Percentiles rank a stretch among this genome's conserved stretches.
Evolutionary conservation across 1,139 yeast genomes (phyloP).

Genomic region (Tardiomyces blankii): DNA sequence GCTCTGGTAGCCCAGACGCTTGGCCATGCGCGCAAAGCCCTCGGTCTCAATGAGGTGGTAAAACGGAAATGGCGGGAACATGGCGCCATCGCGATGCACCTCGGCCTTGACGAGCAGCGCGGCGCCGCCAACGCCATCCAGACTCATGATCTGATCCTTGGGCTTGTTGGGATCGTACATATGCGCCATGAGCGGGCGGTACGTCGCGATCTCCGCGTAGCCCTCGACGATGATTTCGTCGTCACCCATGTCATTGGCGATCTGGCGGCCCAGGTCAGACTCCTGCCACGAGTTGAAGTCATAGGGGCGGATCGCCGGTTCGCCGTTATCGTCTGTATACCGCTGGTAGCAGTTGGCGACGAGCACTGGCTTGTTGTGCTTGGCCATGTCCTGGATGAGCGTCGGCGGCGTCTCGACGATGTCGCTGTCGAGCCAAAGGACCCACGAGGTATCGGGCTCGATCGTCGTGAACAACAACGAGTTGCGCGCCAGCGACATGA

Average conservation of each 20-base stretch:
- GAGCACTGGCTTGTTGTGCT: conserved; percentile 74
- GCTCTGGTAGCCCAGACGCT: conserved; percentile 81
- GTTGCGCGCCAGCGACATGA: conserved; percentile 92
- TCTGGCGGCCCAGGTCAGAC: conserved; percentile 67
- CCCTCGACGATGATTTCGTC: conserved; percentile 92
- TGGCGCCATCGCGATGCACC: conserved; percentile 97
- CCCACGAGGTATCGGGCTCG: conserved; percentile 88
- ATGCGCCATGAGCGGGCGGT: conserved; percentile 92
- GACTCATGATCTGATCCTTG: conserved; percentile 45
- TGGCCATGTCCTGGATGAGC: conserved; percentile 77
- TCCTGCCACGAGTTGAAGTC: conserved; percentile 97
- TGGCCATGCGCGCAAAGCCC: conserved; percentile 98
- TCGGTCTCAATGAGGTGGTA: conserved; percentile 95
- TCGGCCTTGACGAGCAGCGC: conserved; percentile 93
- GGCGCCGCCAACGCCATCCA: conserved; percentile 96
- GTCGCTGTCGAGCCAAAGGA: conserved; percentile 92
- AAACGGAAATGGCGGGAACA: conserved; percentile 98
- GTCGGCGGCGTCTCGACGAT: conserved; percentile 78
- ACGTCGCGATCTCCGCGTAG: conserved; percentile 84
- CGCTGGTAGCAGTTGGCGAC: conserved; percentile 82
- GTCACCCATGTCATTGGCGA: conserved; percentile 61
- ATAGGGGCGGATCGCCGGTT: conserved; percentile 63
- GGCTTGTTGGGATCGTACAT: conserved; percentile 61
- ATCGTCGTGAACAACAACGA: conserved; percentile 82
- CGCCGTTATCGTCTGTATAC: conserved; percentile 40